These are phyloP conservation scores for Maudiozyma saulgeensis DNA, from an alignment of 805 yeast genomes.

Conservation along the genomic window DNA sequence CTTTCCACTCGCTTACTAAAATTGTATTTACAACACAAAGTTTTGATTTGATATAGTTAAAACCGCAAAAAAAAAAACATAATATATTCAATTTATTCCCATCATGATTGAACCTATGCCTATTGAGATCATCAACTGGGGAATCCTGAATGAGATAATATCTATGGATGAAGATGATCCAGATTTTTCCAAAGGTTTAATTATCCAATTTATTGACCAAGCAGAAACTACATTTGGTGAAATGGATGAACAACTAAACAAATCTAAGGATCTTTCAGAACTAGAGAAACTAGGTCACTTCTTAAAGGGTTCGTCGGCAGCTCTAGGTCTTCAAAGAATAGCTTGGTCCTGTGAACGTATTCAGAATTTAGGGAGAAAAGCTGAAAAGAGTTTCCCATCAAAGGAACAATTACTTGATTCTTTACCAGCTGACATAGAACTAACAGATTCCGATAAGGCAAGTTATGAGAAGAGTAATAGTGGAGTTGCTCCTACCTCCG, in stretches of 20 bases:
- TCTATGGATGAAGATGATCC: constrained; percentile 97
- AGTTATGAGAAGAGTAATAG: constrained; percentile 8
- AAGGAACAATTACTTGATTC: constrained; percentile 6
- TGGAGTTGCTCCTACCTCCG: constrained; percentile 21
- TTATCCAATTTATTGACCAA: constrained; percentile 82
- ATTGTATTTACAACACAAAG: too few species aligned
- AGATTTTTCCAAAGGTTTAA: constrained; percentile 71
- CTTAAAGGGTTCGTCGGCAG: constrained; percentile 91
- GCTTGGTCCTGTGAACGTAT: constrained; percentile 86
- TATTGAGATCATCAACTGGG: constrained; percentile 76
- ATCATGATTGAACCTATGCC: constrained; percentile 15
- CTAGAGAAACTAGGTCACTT: constrained; percentile 81
- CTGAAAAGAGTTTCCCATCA: constrained; percentile 21
- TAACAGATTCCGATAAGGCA: constrained; percentile 8
- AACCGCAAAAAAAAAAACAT: too few species aligned
- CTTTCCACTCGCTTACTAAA: not conserved
- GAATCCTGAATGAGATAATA: constrained; percentile 75
- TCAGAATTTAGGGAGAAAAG: constrained; percentile 67
- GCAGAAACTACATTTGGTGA: constrained; percentile 70
- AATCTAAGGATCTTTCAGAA: constrained; percentile 40
- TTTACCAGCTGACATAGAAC: constrained; percentile 7
- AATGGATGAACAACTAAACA: constrained; percentile 41
- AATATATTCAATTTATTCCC: not conserved
- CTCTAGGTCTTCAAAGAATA: constrained; percentile 74
- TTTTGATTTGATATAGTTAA: too few species aligned